Evolutionary conservation across 2,329 filamentous ascomycete species (phyloP).

Genomic region (Ascochyta viciae-villosae): DNA sequence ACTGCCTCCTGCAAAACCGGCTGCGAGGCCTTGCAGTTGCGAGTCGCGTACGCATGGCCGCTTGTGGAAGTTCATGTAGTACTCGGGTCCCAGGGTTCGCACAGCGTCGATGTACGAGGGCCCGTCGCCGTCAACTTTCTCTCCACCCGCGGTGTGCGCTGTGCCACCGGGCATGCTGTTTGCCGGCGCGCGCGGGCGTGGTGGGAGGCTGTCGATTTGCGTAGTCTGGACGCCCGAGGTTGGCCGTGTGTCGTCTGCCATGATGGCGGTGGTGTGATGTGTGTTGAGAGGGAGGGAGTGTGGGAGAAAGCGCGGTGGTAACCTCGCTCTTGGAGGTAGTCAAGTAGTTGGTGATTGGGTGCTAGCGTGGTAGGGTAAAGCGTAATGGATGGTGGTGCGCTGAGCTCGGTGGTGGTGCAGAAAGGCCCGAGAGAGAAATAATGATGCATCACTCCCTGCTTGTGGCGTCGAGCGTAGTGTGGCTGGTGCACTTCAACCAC

Average conservation of each 20-base stretch:
- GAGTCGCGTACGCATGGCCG: slow-evolving; percentile 85
- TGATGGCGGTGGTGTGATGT: slow-evolving; percentile 37
- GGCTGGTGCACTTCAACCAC: slow-evolving; percentile 11
- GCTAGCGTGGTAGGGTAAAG: neutral
- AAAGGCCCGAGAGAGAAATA: slow-evolving; percentile 34
- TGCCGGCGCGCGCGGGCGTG: slow-evolving; percentile 37
- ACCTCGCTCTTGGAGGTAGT: neutral
- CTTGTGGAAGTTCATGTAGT: slow-evolving; percentile 76
- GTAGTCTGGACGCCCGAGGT: slow-evolving; percentile 25
- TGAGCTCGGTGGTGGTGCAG: slow-evolving; percentile 22
- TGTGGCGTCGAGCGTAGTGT: slow-evolving; percentile 20
- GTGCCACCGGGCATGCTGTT: slow-evolving; percentile 61
- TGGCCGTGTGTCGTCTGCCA: slow-evolving; percentile 57
- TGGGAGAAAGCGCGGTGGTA: neutral
- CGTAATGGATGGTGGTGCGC: slow-evolving; percentile 1
- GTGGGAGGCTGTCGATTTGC: slow-evolving; percentile 14
- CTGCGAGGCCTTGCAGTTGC: slow-evolving; percentile 81
- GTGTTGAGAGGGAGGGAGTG: neutral
- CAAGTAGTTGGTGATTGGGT: neutral
- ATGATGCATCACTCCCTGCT: slow-evolving; percentile 26
- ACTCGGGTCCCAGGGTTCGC: slow-evolving; percentile 69
- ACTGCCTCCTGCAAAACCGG: slow-evolving; percentile 77
- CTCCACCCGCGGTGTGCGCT: slow-evolving; percentile 67
- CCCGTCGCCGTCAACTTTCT: slow-evolving; percentile 31
- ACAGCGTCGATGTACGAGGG: slow-evolving; percentile 66